A percentile compares a stretch with the other conserved stretches of the same genome.
Conservation (phyloP, 257 asterid species). For the Solanum lycopersicoides region DNA sequence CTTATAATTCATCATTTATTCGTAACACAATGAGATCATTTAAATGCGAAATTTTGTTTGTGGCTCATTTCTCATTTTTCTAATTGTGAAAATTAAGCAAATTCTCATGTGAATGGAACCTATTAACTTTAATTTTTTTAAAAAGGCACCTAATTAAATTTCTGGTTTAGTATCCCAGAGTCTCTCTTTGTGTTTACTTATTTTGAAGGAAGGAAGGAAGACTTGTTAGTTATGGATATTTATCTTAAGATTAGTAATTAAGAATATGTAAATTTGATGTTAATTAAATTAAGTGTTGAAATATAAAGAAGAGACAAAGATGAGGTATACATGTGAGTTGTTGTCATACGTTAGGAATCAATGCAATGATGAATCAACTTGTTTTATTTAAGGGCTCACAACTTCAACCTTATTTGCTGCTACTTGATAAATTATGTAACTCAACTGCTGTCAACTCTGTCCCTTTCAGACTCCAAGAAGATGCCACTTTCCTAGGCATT, state of each 20-base stretch:
- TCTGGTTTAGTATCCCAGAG: background rate
- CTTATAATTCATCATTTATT: background rate
- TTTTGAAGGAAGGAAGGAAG: background rate
- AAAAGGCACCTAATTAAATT: background rate
- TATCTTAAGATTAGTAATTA: background rate
- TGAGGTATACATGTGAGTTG: slow-evolving; percentile 7
- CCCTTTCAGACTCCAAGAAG: background rate
- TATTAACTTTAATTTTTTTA: background rate
- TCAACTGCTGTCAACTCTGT: background rate
- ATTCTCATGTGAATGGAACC: background rate
- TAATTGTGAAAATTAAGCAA: background rate
- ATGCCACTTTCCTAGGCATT: background rate
- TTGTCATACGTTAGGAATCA: background rate
- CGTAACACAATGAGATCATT: no score
- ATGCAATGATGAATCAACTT: background rate
- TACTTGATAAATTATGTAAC: background rate
- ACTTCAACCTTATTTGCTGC: background rate
- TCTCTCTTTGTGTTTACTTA: background rate
- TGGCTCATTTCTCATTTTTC: background rate
- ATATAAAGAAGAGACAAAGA: background rate
- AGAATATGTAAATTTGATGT: background rate
- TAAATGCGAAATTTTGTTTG: background rate
- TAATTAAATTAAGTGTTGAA: background rate
- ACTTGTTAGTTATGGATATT: background rate
- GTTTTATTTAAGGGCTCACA: background rate